Evolutionary conservation across 768 basidiomycete genomes (phyloP).

Genomic region (Gyrodon lividus): DNA sequence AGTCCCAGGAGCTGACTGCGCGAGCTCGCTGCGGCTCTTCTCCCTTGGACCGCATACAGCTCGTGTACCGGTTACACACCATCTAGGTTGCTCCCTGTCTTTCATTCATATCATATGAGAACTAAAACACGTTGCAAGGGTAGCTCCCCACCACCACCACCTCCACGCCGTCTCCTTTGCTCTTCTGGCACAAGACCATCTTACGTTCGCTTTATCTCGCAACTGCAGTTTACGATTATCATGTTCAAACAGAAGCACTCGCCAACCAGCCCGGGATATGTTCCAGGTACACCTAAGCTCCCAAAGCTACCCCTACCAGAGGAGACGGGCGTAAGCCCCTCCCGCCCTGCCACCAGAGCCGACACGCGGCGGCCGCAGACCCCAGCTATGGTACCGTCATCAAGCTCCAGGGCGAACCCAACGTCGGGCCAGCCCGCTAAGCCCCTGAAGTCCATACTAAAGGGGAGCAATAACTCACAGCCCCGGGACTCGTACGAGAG

Average conservation of each 20-base stretch:
- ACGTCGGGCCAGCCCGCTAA: conserved; percentile 20
- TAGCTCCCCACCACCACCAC: neutral
- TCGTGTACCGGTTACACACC: conserved; percentile 14
- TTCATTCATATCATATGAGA: neutral
- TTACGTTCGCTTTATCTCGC: conserved; percentile 4
- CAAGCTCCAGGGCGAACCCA: conserved; percentile 18
- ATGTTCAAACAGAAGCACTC: conserved; percentile 23
- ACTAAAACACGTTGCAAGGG: neutral
- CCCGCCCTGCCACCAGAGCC: conserved; percentile 16
- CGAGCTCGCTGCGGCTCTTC: conserved; percentile 25
- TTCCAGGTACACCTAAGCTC: conserved; percentile 24
- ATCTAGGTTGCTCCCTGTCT: conserved; percentile 9
- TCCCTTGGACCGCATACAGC: conserved; percentile 11
- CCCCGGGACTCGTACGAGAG: conserved; percentile 28
- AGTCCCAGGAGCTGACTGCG: conserved; percentile 23
- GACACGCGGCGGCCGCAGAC: conserved; percentile 19
- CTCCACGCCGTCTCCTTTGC: conserved; percentile 9
- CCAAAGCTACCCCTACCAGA: conserved; percentile 19
- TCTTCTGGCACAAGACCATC: conserved; percentile 17
- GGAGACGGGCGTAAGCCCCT: conserved; percentile 6
- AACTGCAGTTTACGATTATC: conserved; percentile 20
- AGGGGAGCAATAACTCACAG: conserved; percentile 19
- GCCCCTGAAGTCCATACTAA: conserved; percentile 32
- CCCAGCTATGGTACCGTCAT: conserved; percentile 13
- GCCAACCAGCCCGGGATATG: conserved; percentile 11